These are phyloP conservation scores for Calonectria ilicicola DNA, from an alignment of 2,329 filamentous ascomycete species.

Conservation along the genomic window DNA sequence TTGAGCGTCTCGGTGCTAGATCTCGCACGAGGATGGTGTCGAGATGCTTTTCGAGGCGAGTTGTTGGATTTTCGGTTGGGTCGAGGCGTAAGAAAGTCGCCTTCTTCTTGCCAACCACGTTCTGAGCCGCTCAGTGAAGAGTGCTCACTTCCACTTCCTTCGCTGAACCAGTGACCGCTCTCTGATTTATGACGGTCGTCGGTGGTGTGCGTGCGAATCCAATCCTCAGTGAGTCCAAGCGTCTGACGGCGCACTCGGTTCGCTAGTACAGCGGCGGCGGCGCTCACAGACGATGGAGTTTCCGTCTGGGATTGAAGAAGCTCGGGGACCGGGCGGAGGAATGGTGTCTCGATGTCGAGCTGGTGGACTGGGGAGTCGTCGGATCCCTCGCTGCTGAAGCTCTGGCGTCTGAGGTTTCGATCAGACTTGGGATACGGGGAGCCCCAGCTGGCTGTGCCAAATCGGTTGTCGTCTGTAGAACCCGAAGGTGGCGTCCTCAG, in stretches of 20 bases:
- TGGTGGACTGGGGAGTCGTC: slow-evolving; percentile 72
- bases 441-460: slow-evolving; percentile 87
- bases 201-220: slow-evolving; percentile 88
- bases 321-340: slow-evolving; percentile 67
- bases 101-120: slow-evolving; percentile 64
- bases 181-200: slow-evolving; percentile 73
- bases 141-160: slow-evolving; percentile 77
- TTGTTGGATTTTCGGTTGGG: slow-evolving; percentile 44
- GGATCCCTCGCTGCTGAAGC: slow-evolving; percentile 69
- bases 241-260: slow-evolving; percentile 71
- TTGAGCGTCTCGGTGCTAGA: slow-evolving; percentile 70
- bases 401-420: slow-evolving; percentile 61
- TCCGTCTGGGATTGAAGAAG: slow-evolving; percentile 48
- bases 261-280: slow-evolving; percentile 72
- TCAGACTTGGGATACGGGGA: slow-evolving; percentile 85
- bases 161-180: slow-evolving; percentile 85
- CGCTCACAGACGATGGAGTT: slow-evolving; percentile 55
- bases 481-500: slow-evolving; percentile 64
- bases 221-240: slow-evolving; percentile 81
- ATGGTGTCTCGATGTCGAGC: slow-evolving; percentile 72
- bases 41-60: slow-evolving; percentile 46
- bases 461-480: slow-evolving; percentile 53
- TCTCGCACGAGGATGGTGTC: slow-evolving; percentile 58
- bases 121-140: slow-evolving; percentile 79
- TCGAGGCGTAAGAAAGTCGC: slow-evolving; percentile 61